Base-by-base conservation (phyloP, 1,284 basidiomycete genomes). In the Xanthoconium separans region DNA sequence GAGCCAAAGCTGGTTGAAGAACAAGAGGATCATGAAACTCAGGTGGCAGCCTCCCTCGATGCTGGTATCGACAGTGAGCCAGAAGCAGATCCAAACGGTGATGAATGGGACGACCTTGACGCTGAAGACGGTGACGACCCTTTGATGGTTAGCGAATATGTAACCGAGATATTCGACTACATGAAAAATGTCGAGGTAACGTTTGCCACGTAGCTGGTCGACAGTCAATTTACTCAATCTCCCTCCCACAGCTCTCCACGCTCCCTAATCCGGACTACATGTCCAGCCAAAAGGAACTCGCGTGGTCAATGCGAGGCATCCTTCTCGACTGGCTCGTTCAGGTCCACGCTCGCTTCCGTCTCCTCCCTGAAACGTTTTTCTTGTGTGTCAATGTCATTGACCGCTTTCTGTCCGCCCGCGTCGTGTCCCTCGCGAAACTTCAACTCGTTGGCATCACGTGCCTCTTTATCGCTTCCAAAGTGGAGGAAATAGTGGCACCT, bases 271-370 rank as follows among this genome's bases (percentile, higher is more conserved):
- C 92, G 0, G 82, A 89, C 61, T 97, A 97, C 73, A 97, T 97
- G 91, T 82, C 89, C 39, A 85, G 80, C 61, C 95, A 98, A 73
- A 89, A 87, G 64, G 92, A 95, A 63, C 81, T 98, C 33, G 87
- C 89, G 4, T 97, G 94, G 94, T 86, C 86, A 54, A 95, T 96
- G 92, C 92, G 95, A 22, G 91, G 91, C 16, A 92, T 98, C 60
- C 83, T 99, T 33, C 89, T 91, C 58, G 96, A 99, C 78, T 98
- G 96, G 97, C 81, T 99, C 56, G 89, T 99, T 61, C 95, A 98
- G 75, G 90, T 98, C 22, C 96, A 99, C 72, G 81, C 86, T 61
- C 93, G 94, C 64, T 98, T 98, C 80, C 89, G 89, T 55, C 82
- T 99, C 18, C 81, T 97, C 9, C 95, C 95, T 10, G 96, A 99